Conservation (phyloP, 2,329 filamentous ascomycete genomes). For the Calonectria montana region DNA sequence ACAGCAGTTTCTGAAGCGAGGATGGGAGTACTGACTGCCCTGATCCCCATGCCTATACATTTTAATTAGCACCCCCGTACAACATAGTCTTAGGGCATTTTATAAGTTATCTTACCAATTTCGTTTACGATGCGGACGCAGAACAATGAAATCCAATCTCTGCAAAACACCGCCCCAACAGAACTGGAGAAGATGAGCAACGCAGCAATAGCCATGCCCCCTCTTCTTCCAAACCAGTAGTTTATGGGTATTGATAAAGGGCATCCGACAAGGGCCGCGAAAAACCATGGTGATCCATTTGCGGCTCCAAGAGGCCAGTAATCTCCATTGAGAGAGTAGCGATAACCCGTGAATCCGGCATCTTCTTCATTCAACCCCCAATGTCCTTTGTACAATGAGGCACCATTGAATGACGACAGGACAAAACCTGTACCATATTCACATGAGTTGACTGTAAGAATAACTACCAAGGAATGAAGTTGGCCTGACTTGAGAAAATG, state of each 20-base stretch:
- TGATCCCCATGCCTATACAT: conserved; percentile 56
- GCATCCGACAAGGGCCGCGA: conserved; percentile 52
- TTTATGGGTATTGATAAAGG: conserved; percentile 55
- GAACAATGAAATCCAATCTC: conserved; percentile 48
- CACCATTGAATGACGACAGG: conserved; percentile 57
- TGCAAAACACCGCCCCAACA: conserved; percentile 49
- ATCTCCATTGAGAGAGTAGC: conserved; percentile 24
- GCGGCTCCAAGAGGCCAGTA: conserved; percentile 54
- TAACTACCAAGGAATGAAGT: background rate
- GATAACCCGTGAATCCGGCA: background rate
- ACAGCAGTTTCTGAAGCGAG: conserved; percentile 57
- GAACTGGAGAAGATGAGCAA: conserved; percentile 54
- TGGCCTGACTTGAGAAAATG: too few relatives aligned
- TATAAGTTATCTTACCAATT: conserved; percentile 44
- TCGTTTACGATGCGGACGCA: conserved; percentile 52
- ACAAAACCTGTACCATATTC: conserved; percentile 49
- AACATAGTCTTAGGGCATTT: background rate
- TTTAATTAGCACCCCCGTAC: background rate
- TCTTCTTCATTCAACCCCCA: conserved; percentile 30
- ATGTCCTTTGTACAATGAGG: conserved; percentile 46
- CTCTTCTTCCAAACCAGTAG: conserved; percentile 53
- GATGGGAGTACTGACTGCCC: conserved; percentile 59
- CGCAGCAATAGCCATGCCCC: conserved; percentile 53
- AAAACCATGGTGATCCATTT: conserved; percentile 54
- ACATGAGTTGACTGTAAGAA: background rate